Percentiles rank a stretch among this genome's conserved stretches.
phyloP scores from a whole-genome alignment of 257 asterid species.

The Parsonsia alboflavescens region DNA sequence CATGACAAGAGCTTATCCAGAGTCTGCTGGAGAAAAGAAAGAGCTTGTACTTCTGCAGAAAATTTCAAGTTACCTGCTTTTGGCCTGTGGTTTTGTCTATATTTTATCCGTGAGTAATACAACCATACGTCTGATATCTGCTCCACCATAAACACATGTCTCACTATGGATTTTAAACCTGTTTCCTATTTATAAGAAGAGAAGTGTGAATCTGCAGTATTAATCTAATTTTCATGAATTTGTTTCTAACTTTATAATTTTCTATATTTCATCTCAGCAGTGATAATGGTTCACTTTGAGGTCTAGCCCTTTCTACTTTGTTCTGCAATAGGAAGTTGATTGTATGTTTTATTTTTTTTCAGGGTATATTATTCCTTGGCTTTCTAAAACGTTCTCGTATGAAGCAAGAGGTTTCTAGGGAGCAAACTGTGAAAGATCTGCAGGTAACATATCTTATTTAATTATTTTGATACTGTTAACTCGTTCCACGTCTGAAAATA shows the following conservation, averaged over 20 bases:
- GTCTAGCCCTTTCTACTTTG: neutral
- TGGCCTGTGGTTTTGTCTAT: constrained; percentile 75
- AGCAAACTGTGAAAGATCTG: constrained; percentile 78
- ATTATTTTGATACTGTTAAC: neutral
- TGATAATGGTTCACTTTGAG: neutral
- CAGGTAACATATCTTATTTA: constrained; percentile 42
- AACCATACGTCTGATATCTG: constrained; percentile 19
- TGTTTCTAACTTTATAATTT: neutral
- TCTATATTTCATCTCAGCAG: neutral
- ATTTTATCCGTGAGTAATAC: constrained; percentile 59
- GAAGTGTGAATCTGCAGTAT: neutral
- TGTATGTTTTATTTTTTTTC: constrained; percentile 4
- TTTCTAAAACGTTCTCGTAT: constrained; percentile 76
- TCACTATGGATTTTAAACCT: neutral
- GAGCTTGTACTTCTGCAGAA: constrained; percentile 79
- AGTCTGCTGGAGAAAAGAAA: constrained; percentile 42
- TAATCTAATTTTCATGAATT: neutral
- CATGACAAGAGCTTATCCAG: constrained; percentile 97
- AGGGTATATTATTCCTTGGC: constrained; percentile 91
- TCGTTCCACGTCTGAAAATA: neutral
- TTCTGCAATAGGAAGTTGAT: neutral
- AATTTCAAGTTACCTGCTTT: constrained; percentile 76
- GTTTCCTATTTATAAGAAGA: neutral
- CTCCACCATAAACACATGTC: neutral
- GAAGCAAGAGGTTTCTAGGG: constrained; percentile 62